A percentile compares a stretch with the other conserved stretches of the same genome.
phyloP scores from a whole-genome alignment of 148 eudicot species.

The Amaranthus cruentus region DNA sequence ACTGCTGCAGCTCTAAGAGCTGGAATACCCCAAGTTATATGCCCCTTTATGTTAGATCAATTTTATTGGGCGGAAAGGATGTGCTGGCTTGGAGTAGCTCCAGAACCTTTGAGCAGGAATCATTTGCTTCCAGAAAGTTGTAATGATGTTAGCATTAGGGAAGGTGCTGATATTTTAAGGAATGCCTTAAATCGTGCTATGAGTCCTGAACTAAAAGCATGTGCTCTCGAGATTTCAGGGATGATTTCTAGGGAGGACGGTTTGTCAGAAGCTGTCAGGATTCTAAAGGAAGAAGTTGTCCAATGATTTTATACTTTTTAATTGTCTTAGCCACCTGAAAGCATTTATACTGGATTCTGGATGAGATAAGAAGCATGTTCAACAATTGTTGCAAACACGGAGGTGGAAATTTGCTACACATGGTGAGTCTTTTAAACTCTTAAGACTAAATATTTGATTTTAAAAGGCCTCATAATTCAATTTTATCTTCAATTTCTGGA shows the following conservation, averaged over 20 bases:
- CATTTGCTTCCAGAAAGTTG: constrained; percentile 54
- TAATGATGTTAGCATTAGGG: constrained; percentile 39
- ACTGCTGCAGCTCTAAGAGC: constrained; percentile 89
- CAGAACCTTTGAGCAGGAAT: constrained; percentile 59
- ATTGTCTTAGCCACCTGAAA: neutral
- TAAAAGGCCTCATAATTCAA: too few relatives aligned
- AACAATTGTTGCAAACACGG: too few relatives aligned
- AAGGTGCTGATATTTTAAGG: constrained; percentile 51
- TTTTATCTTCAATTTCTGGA: too few relatives aligned
- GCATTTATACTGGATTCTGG: neutral
- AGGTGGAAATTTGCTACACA: too few relatives aligned
- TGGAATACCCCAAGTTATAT: constrained; percentile 87
- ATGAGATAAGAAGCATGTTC: neutral
- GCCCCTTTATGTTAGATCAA: constrained; percentile 90
- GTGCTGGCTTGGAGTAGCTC: constrained; percentile 94
- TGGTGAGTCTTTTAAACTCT: too few relatives aligned
- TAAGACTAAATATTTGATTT: too few relatives aligned
- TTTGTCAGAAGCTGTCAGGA: constrained; percentile 45
- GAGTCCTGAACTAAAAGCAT: constrained; percentile 49
- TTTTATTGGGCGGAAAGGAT: constrained; percentile 99
- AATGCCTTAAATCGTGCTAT: constrained; percentile 53
- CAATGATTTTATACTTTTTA: constrained; percentile 6
- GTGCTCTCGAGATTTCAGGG: constrained; percentile 50
- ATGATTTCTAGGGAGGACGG: constrained; percentile 66
- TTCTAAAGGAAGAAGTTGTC: constrained; percentile 45